Conservation (phyloP, 2,329 filamentous ascomycete species). For the Bisporella sp. region DNA sequence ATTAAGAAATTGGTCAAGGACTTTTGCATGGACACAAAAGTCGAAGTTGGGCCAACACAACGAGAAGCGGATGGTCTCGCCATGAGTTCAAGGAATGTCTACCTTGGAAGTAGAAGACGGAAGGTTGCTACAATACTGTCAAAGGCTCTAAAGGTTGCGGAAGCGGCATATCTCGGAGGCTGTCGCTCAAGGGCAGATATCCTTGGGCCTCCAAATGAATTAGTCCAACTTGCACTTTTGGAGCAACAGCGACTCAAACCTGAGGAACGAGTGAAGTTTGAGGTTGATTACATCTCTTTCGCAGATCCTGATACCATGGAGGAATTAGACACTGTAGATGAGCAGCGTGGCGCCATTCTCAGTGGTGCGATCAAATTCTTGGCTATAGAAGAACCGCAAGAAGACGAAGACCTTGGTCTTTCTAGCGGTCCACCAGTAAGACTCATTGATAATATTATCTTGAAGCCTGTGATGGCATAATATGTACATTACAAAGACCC, state of each 20-base stretch:
- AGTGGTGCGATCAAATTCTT: conserved; percentile 90
- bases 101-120: conserved; percentile 71
- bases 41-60: conserved; percentile 68
- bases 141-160: conserved; percentile 62
- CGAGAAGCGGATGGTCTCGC: conserved; percentile 79
- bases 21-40: conserved; percentile 70
- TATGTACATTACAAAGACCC: no score
- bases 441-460: conserved; percentile 88
- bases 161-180: conserved; percentile 52
- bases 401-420: conserved; percentile 70
- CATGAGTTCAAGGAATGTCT: conserved; percentile 89
- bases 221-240: conserved; percentile 46
- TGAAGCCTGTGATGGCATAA: conserved; percentile 26
- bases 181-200: conserved; percentile 55
- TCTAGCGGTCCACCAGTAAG: conserved; percentile 69
- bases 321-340: conserved; percentile 68
- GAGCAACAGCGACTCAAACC: conserved; percentile 57
- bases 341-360: conserved; percentile 66
- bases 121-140: conserved; percentile 65
- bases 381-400: conserved; percentile 62
- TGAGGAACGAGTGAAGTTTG: conserved; percentile 59
- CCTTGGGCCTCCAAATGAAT: conserved; percentile 60
- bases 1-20: conserved; percentile 83
- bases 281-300: conserved; percentile 88
- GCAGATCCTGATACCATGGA: conserved; percentile 79